Evolutionary conservation across 176 grass and related monocot genomes (phyloP).

Genomic region (Hsuehochloa calcarea): DNA sequence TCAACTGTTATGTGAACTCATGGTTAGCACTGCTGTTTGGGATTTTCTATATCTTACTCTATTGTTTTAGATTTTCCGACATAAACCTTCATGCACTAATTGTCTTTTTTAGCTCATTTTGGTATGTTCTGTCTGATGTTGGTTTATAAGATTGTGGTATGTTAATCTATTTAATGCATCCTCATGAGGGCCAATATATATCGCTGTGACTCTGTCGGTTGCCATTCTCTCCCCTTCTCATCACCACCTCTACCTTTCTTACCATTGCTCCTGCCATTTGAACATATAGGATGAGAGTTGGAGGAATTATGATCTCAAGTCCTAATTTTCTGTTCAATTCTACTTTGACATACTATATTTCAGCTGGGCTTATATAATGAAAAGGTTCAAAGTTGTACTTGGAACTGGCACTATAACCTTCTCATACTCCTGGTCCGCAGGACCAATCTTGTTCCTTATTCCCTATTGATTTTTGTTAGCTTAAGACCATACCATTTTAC

Average conservation of each 20-base stretch:
- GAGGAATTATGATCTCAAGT: conserved; percentile 5
- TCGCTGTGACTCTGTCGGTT: not conserved
- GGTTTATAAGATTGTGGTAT: not conserved
- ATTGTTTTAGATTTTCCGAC: conserved; percentile 7
- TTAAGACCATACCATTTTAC: not conserved
- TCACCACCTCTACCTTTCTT: not conserved
- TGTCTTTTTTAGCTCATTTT: conserved; percentile 4
- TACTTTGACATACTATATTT: not conserved
- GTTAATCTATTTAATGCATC: not conserved
- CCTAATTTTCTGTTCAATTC: not conserved
- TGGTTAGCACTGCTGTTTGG: not conserved
- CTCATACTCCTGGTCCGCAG: not conserved
- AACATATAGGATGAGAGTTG: not conserved
- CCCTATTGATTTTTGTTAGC: not conserved
- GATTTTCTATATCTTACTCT: conserved; percentile 27
- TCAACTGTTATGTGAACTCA: conserved; percentile 15
- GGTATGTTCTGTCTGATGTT: conserved; percentile 6
- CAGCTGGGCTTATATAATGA: not conserved
- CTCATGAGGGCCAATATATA: not conserved
- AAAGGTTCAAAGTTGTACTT: not conserved
- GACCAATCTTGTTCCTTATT: not conserved
- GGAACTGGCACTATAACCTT: not conserved
- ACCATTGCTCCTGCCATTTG: not conserved
- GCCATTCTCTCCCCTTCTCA: not conserved
- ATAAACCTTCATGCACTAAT: not conserved